phyloP scores from a whole-genome alignment of 2,329 filamentous ascomycete species.

The Pestalotiopsis sp. region DNA sequence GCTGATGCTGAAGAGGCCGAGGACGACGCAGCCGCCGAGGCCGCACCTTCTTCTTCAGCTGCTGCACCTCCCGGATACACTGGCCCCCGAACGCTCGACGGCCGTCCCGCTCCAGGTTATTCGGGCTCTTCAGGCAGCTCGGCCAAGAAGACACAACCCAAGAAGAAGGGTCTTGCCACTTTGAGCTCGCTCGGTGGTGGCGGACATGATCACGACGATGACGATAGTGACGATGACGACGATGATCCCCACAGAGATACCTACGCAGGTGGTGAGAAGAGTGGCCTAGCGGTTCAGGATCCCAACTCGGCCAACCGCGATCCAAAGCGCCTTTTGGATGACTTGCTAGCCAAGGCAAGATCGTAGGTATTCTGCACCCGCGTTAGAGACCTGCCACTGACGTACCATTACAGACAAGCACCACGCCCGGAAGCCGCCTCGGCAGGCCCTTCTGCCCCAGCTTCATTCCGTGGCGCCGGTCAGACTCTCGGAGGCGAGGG shows the following conservation, averaged over 20 bases:
- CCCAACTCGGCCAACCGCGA: slow-evolving; percentile 50
- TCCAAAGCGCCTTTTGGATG: slow-evolving; percentile 60
- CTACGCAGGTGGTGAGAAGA: slow-evolving; percentile 87
- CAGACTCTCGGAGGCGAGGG: slow-evolving; percentile 81
- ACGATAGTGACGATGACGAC: slow-evolving; percentile 62
- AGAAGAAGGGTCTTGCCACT: slow-evolving; percentile 64
- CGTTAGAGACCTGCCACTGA: neutral
- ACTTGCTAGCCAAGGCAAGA: slow-evolving; percentile 66
- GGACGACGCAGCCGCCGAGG: slow-evolving; percentile 44
- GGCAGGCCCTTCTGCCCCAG: slow-evolving; percentile 51
- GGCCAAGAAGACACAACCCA: slow-evolving; percentile 46
- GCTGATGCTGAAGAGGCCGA: slow-evolving; percentile 55
- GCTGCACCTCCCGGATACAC: slow-evolving; percentile 48
- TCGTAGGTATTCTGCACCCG: slow-evolving; percentile 46
- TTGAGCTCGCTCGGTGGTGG: slow-evolving; percentile 56
- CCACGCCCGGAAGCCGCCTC: slow-evolving; percentile 29
- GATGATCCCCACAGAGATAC: slow-evolving; percentile 66
- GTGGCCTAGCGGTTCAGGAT: slow-evolving; percentile 69
- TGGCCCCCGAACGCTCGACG: slow-evolving; percentile 65
- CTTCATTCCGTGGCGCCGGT: slow-evolving; percentile 69
- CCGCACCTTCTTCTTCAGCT: slow-evolving; percentile 41
- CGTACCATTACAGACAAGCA: neutral
- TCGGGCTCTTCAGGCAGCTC: slow-evolving; percentile 37
- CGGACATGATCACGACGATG: slow-evolving; percentile 53
- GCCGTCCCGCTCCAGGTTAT: slow-evolving; percentile 53